Base-by-base conservation (phyloP, 2,329 filamentous ascomycete species). In the Coniochaeta sp. region DNA sequence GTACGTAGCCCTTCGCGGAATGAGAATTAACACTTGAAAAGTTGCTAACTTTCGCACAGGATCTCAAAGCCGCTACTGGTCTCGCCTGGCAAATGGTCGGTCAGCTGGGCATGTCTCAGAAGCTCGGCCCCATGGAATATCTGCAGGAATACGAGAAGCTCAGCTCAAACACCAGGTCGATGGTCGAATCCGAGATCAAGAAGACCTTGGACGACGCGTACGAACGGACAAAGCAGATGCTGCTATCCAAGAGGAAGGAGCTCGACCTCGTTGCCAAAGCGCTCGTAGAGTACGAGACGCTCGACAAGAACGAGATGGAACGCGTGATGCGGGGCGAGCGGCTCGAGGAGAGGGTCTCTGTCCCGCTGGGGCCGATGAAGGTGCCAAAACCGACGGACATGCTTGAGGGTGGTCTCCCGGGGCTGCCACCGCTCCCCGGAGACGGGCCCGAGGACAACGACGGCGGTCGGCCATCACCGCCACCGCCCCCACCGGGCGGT, bases 281-380 rank as follows among this genome's bases (percentile, higher is more conserved):
- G 6, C 81, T 99, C 10, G 86, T 99, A 36, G 88, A 97, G 74
- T 98, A 97, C 73, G 95, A 99, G 79, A 97, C 92, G 0, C 77
- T 99, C 58, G 89, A 89, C 72, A 90, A 89, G 73, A 87, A 89
- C 3, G 95, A 99, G 74, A 96, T 98, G 64, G 87, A 93, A 73
- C 91, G 89, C 78, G 90, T 98, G 6, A 87, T 99, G 64, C 85
- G 84, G 58, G 95, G 95, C 38, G 91, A 97, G 76, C 88, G 89
- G 70, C 78, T 99, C 40, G 80, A 87, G 1, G 82, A 84, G 54
- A 90, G 90, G 62, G 75, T 90, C 57, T 82, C 81, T 62, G 78
- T 85, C 62, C 80, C 84, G 22, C 74, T 79, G 58, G 76, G 81
- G 22, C 85, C 84, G 1, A 86, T 93, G 72, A 88, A 89, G 69